Percentiles rank a stretch among this genome's conserved stretches.
Evolutionary conservation across 805 yeast genomes (phyloP).

Genomic region (Ogataea paraovalis): DNA sequence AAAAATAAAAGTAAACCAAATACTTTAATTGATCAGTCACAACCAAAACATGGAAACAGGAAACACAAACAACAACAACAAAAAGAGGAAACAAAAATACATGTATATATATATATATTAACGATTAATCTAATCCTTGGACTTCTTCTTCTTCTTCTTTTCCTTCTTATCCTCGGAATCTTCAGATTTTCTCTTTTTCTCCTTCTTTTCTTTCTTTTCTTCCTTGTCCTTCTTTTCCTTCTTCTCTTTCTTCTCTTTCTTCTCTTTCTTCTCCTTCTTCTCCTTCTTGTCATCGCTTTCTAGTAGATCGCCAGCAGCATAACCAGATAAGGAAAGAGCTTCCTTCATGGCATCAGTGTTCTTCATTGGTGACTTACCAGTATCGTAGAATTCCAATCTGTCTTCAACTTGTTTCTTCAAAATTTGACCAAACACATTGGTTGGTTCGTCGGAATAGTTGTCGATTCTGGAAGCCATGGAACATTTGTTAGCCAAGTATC

Average conservation of each 20-base stretch:
- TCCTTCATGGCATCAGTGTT: slow-evolving; percentile 90
- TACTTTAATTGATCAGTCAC: no score
- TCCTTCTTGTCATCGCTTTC: slow-evolving; percentile 34
- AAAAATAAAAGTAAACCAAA: no score
- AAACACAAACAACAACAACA: no score
- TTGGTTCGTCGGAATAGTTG: slow-evolving; percentile 92
- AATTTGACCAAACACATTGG: slow-evolving; percentile 82
- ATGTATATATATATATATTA: neutral
- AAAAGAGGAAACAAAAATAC: no score
- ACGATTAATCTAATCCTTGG: slow-evolving; percentile 26
- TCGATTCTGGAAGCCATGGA: slow-evolving; percentile 98
- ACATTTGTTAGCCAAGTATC: slow-evolving; percentile 98
- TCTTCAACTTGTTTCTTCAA: slow-evolving; percentile 97
- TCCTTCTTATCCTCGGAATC: slow-evolving; percentile 32
- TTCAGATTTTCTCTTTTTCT: slow-evolving; percentile 40
- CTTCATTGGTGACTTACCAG: slow-evolving; percentile 96
- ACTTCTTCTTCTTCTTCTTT: slow-evolving; percentile 35
- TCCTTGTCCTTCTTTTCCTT: slow-evolving; percentile 49
- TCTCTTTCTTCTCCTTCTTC: slow-evolving; percentile 38
- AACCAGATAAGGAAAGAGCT: slow-evolving; percentile 69
- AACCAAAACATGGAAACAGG: no score
- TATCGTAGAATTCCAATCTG: slow-evolving; percentile 91
- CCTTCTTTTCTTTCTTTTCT: slow-evolving; percentile 51
- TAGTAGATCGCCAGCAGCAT: slow-evolving; percentile 25
- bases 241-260: slow-evolving; percentile 45